These are phyloP conservation scores for Nidula microcarpa DNA, from an alignment of 768 basidiomycete species.

Conservation along the genomic window DNA sequence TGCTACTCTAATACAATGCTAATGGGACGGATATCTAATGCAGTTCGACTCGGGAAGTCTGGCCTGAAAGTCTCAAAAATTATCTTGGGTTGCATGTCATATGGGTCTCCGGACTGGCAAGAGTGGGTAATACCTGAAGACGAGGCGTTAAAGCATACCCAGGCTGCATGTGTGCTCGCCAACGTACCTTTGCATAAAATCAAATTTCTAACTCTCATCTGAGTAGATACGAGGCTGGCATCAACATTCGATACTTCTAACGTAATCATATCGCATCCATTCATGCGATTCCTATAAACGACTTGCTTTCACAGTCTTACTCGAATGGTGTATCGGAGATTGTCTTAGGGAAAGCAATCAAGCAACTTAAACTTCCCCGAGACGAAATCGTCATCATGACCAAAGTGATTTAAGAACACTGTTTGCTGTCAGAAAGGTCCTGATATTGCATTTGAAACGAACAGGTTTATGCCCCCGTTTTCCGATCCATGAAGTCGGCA, in stretches of 20 bases:
- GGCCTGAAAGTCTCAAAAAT: not conserved
- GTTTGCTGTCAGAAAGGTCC: conserved; percentile 19
- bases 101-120: conserved; percentile 51
- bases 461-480: conserved; percentile 1
- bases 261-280: conserved; percentile 14
- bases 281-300: not conserved
- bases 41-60: not conserved
- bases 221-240: conserved; percentile 54
- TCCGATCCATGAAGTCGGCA: not conserved
- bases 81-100: conserved; percentile 48
- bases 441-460: not conserved
- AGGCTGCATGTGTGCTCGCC: conserved; percentile 13
- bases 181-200: not conserved
- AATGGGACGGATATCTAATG: not conserved
- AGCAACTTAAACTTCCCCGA: conserved; percentile 59
- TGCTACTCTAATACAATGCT: too few relatives aligned
- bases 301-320: conserved; percentile 40
- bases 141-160: conserved; percentile 50
- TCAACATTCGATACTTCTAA: conserved; percentile 62
- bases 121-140: conserved; percentile 43
- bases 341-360: conserved; percentile 72
- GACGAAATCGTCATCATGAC: conserved; percentile 77
- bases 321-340: conserved; percentile 64
- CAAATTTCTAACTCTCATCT: not conserved
- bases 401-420: conserved; percentile 43